Percentiles rank a stretch among this genome's conserved stretches.
phyloP scores from a whole-genome alignment of 164 flowering plant species.

The Magnolia kwangsiensis region DNA sequence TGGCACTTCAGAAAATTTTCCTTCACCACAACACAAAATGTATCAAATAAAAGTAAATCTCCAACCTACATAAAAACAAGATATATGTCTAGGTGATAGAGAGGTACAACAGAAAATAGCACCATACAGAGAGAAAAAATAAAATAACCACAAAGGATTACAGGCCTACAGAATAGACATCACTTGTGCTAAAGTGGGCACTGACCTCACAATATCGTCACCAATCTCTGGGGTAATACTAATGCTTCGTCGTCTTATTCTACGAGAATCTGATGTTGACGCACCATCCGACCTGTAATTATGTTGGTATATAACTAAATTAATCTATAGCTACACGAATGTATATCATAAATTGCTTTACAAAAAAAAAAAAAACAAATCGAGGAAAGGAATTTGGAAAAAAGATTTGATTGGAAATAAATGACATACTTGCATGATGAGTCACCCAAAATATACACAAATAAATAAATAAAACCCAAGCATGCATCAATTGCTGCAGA shows the following conservation, averaged over 20 bases:
- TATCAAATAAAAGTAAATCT: no score
- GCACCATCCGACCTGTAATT: slow-evolving; percentile 76
- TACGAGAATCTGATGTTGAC: slow-evolving; percentile 61
- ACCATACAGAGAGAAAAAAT: neutral
- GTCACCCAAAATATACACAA: no score
- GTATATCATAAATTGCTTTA: neutral
- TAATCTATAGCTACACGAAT: neutral
- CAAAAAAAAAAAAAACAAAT: no score
- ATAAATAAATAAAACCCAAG: no score
- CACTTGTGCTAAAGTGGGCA: neutral
- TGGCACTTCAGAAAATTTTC: no score
- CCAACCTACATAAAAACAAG: no score
- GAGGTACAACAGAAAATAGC: neutral
- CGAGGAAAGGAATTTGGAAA: neutral
- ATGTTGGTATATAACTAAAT: neutral
- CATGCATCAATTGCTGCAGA: no score
- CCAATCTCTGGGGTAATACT: slow-evolving; percentile 98
- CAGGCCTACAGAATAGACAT: neutral
- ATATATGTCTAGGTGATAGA: neutral
- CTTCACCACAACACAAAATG: no score
- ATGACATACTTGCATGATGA: no score
- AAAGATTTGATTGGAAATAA: neutral
- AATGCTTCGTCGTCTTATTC: slow-evolving; percentile 80
- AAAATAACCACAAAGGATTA: no score
- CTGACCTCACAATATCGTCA: slow-evolving; percentile 94